These are phyloP conservation scores for Trametes sanguinea DNA, from an alignment of 768 basidiomycete species.

Conservation along the genomic window DNA sequence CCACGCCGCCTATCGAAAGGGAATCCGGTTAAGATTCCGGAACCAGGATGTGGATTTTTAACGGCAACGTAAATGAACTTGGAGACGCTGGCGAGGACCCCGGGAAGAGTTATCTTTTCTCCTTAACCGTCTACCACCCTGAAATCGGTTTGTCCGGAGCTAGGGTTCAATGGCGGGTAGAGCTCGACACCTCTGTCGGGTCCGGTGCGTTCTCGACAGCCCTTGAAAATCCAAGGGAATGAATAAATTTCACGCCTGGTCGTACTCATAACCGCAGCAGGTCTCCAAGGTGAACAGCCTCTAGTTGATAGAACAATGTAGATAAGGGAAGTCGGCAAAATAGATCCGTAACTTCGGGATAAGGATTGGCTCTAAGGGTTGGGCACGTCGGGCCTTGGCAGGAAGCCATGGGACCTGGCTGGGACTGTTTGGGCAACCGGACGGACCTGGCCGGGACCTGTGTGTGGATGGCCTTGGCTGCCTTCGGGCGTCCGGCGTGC, in stretches of 20 bases:
- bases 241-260: conserved; percentile 69
- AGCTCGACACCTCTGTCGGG: conserved; percentile 70
- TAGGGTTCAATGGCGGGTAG: conserved; percentile 73
- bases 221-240: conserved; percentile 83
- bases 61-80: conserved; percentile 70
- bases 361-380: conserved; percentile 80
- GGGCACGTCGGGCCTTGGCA: conserved; percentile 77
- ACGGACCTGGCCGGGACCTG: conserved; percentile 45
- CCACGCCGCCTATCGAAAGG: conserved; percentile 71
- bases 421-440: conserved; percentile 66
- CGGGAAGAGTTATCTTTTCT: conserved; percentile 81
- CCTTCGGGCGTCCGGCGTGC: conserved; percentile 59
- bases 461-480: conserved; percentile 52
- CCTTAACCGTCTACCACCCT: conserved; percentile 72
- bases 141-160: conserved; percentile 76
- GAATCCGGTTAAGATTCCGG: conserved; percentile 79
- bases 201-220: conserved; percentile 74
- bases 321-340: conserved; percentile 83
- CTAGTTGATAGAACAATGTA: conserved; percentile 81
- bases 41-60: conserved; percentile 72
- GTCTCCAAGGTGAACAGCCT: conserved; percentile 83
- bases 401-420: conserved; percentile 69
- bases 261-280: conserved; percentile 80
- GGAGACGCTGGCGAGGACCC: conserved; percentile 64
- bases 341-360: conserved; percentile 80